Evolutionary conservation across 768 basidiomycete genomes (phyloP), one percentile per base, ranked within the genome.

Genomic region (Tylopilus intermedius): DNA sequence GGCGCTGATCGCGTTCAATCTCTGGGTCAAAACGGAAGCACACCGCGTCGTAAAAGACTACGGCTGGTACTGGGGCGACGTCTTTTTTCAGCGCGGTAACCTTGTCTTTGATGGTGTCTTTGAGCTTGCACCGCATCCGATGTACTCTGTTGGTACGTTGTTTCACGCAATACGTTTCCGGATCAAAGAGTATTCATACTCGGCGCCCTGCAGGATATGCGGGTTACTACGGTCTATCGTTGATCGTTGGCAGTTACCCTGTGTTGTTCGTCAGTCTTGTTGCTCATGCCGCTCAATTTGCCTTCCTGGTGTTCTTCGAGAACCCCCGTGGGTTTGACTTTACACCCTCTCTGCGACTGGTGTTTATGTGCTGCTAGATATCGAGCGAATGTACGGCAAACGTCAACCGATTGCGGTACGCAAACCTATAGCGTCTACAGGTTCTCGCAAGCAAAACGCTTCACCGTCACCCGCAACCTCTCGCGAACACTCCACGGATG

Each of bases 21-120:
- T 98, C 33, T 98, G 94, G 94, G 93, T 99, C 57, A 99, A 99
- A 67, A 90, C 88, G 2, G 95, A 98, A 65, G 96, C 96, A 0
- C 96, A 99, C 67, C 81, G 92, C 49, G 92, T 98, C 45, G 94
- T 98, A 55, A 98, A 96, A 62, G 95, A 97, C 64, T 97, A 95
- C 59, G 94, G 94, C 14, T 97, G 93, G 94, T 97, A 94, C 68
- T 93, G 92, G 92, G 94, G 90, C 9, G 90, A 93, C 59, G 84
- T 84, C 52, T 93, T 93, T 73, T 92, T 93, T 75, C 89, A 91
- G 67, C 85, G 90, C n/a, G 90, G 90, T 40, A 85, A 88, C 40
- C 77, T 98, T 13, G 87, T 97, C 2, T 99, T 99, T 63, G 95
- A 99, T 66, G 96, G 96, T 14, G 95, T 99, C 15, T 99, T 97